Percentiles rank a stretch among this genome's conserved stretches.
phyloP scores from a whole-genome alignment of 768 basidiomycete genomes.

The Kwoniella europaea region DNA sequence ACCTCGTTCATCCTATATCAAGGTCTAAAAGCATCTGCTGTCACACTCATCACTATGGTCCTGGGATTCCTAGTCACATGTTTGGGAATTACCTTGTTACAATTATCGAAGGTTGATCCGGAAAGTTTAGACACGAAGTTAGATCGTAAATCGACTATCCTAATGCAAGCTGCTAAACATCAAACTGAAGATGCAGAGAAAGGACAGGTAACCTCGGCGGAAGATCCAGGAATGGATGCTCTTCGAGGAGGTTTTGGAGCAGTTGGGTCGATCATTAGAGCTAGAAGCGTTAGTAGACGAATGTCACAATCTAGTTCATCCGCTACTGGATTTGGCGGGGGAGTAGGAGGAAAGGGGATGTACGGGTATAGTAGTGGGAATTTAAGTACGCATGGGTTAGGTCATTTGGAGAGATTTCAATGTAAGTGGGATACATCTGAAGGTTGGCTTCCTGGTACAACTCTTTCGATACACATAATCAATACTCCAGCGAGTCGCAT shows the following conservation, averaged over 20 bases:
- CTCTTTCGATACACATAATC: too few relatives aligned
- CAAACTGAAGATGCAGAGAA: conserved; percentile 74
- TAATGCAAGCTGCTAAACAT: conserved; percentile 80
- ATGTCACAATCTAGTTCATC: conserved; percentile 38
- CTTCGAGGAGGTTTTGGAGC: conserved; percentile 89
- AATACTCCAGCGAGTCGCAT: background rate
- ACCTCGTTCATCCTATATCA: conserved; percentile 73
- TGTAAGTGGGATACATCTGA: conserved; percentile 47
- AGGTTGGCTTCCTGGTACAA: too few relatives aligned
- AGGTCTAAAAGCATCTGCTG: conserved; percentile 77
- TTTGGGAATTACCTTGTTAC: conserved; percentile 89
- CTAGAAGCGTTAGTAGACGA: conserved; percentile 46
- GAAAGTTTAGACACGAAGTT: conserved; percentile 66
- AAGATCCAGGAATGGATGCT: conserved; percentile 92
- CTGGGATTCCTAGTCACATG: conserved; percentile 76
- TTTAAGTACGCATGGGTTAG: conserved; percentile 58
- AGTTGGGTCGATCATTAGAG: conserved; percentile 81
- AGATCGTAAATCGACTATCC: conserved; percentile 85
- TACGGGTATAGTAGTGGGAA: conserved; percentile 39
- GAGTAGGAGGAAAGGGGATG: conserved; percentile 48
- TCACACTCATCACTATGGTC: conserved; percentile 85
- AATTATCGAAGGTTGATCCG: conserved; percentile 78
- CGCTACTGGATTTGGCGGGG: conserved; percentile 8
- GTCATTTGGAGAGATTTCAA: conserved; percentile 75
- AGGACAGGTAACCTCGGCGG: conserved; percentile 69